Conservation (phyloP, 352 stramenopile species). For the Globisporangium cystogenes region DNA sequence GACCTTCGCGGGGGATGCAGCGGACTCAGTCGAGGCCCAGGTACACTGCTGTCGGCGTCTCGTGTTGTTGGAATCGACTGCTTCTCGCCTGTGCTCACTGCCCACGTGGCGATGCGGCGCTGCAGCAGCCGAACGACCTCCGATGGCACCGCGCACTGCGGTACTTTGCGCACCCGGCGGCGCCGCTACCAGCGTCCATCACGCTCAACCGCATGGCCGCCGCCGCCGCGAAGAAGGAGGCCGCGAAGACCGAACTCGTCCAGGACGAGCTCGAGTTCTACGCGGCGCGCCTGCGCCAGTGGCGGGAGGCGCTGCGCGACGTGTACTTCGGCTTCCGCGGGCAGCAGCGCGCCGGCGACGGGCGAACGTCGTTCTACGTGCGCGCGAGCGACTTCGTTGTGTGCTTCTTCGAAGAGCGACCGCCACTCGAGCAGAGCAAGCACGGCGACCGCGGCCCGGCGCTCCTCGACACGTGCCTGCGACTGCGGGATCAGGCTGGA, state of each 20-base stretch:
- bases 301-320: conserved; percentile 65
- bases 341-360: not conserved
- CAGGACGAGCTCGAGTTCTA: conserved; percentile 62
- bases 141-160: conserved; percentile 58
- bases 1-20: conserved; percentile 13
- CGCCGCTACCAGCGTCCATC: conserved; percentile 43
- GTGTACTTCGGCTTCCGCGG: conserved; percentile 60
- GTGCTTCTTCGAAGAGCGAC: conserved; percentile 39
- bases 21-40: not conserved
- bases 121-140: conserved; percentile 16
- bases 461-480: conserved; percentile 34
- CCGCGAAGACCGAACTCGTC: conserved; percentile 21
- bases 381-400: conserved; percentile 56
- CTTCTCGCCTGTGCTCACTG: too few species aligned
- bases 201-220: conserved; percentile 29
- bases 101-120: not conserved
- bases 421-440: not conserved
- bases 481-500: conserved; percentile 11
- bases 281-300: conserved; percentile 41
- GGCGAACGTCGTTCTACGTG: conserved; percentile 37
- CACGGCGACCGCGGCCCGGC: not conserved
- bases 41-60: not conserved
- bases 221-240: conserved; percentile 19
- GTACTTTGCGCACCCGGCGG: conserved; percentile 63
- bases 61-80: not conserved